Conservation (phyloP, 2,329 filamentous ascomycete species). For the Xylariaceae sp. region DNA sequence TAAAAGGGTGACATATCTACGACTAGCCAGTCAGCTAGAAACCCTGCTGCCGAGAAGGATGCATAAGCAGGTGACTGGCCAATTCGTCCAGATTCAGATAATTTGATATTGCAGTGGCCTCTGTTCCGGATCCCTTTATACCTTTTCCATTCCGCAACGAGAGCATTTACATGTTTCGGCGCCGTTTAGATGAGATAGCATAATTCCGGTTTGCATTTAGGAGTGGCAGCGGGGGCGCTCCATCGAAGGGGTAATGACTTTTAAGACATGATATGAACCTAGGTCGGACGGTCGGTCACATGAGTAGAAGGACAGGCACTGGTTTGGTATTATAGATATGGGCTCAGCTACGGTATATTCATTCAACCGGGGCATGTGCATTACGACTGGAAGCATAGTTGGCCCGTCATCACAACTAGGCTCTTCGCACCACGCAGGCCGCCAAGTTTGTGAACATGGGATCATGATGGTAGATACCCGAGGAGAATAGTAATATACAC, state of each 20-base stretch:
- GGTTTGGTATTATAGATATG: constrained; percentile 1
- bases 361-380: background rate
- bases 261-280: constrained; percentile 4
- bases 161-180: background rate
- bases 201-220: constrained; percentile 12
- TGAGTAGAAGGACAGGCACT: background rate
- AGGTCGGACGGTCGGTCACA: background rate
- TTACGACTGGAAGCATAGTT: no score
- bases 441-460: background rate
- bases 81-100: background rate
- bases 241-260: background rate
- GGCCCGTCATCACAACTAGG: background rate
- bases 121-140: background rate
- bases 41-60: background rate
- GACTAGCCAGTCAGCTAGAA: background rate
- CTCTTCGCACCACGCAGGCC: background rate
- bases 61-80: background rate
- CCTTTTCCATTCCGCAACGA: background rate
- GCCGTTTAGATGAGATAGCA: constrained; percentile 8
- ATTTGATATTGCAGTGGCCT: background rate
- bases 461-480: background rate
- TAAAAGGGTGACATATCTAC: background rate
- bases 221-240: background rate
- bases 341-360: background rate
- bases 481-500: constrained; percentile 15